Evolutionary conservation across 331 rosid genomes (phyloP).

Genomic region (Quercus lobata): DNA sequence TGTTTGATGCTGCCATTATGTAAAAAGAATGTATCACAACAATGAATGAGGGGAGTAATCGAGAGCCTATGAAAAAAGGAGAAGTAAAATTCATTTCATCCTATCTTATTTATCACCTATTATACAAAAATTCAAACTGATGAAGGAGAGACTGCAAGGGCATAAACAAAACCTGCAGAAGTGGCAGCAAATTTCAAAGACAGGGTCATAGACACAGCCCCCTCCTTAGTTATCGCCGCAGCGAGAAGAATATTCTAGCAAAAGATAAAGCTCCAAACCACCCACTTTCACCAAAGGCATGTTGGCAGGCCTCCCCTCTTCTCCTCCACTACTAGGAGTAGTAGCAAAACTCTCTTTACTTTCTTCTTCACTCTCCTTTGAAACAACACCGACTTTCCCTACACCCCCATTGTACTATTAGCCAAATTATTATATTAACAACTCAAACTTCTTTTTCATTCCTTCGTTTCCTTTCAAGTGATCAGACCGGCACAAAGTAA

Average conservation of each 20-base stretch:
- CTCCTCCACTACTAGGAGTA: not conserved
- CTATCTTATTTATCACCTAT: no score
- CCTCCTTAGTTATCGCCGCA: slow-evolving; percentile 61
- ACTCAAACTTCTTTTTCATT: not conserved
- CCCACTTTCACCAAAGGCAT: slow-evolving; percentile 41
- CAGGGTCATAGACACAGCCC: slow-evolving; percentile 53
- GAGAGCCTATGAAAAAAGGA: no score
- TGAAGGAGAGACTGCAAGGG: no score
- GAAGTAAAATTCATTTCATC: no score
- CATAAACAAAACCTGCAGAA: slow-evolving; percentile 47
- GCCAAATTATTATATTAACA: no score
- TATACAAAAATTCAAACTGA: no score
- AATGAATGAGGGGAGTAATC: no score
- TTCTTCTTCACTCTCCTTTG: not conserved
- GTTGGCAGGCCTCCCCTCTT: slow-evolving; percentile 56
- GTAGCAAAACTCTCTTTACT: slow-evolving; percentile 5
- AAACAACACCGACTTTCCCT: not conserved
- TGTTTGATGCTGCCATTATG: no score
- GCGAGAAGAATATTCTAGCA: slow-evolving; percentile 35
- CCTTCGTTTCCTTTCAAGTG: slow-evolving; percentile 22
- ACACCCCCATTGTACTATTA: no score
- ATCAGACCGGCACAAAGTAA: slow-evolving; percentile 7
- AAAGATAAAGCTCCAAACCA: slow-evolving; percentile 21
- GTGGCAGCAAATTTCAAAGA: slow-evolving; percentile 69
- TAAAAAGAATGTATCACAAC: no score